Evolutionary conservation across 257 asterid species (phyloP).

Genomic region (Orobanche coerulescens): DNA sequence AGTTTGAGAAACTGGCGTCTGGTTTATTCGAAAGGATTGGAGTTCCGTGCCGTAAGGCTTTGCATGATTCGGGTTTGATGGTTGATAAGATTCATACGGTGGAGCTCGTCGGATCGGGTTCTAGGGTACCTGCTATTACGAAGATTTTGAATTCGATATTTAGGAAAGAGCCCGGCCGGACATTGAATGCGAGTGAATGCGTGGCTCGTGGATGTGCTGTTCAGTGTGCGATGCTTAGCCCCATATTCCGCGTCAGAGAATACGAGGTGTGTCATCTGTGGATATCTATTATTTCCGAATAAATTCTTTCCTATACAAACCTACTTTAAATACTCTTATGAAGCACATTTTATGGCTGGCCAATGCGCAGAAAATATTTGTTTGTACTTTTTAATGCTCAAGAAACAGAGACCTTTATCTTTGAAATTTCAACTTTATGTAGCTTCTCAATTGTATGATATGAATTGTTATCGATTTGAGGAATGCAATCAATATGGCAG

Average conservation of each 20-base stretch:
- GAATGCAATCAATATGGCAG: background rate
- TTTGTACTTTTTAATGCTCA: slow-evolving; percentile 12
- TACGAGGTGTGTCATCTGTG: slow-evolving; percentile 64
- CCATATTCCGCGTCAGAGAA: slow-evolving; percentile 69
- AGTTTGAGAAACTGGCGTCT: slow-evolving; percentile 70
- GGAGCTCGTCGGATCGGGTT: slow-evolving; percentile 97
- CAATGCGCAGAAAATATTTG: background rate
- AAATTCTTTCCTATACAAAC: background rate
- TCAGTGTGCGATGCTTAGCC: slow-evolving; percentile 98
- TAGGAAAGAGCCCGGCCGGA: slow-evolving; percentile 67
- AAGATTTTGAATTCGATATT: slow-evolving; percentile 58
- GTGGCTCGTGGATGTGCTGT: slow-evolving; percentile 96
- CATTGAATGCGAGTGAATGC: slow-evolving; percentile 93
- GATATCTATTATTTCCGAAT: background rate
- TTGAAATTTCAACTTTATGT: background rate
- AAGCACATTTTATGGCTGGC: background rate
- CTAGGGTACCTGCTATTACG: slow-evolving; percentile 78
- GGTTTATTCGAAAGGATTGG: slow-evolving; percentile 58
- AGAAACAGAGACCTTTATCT: slow-evolving; percentile 5
- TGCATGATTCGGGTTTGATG: slow-evolving; percentile 57
- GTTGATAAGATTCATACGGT: slow-evolving; percentile 67
- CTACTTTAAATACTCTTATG: slow-evolving; percentile 6
- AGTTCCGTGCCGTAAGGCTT: slow-evolving; percentile 67
- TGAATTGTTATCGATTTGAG: background rate
- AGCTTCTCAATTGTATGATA: background rate